Base-by-base conservation (phyloP, 2,329 filamentous ascomycete species). In the Magnaporthiopsis rhizophila region DNA sequence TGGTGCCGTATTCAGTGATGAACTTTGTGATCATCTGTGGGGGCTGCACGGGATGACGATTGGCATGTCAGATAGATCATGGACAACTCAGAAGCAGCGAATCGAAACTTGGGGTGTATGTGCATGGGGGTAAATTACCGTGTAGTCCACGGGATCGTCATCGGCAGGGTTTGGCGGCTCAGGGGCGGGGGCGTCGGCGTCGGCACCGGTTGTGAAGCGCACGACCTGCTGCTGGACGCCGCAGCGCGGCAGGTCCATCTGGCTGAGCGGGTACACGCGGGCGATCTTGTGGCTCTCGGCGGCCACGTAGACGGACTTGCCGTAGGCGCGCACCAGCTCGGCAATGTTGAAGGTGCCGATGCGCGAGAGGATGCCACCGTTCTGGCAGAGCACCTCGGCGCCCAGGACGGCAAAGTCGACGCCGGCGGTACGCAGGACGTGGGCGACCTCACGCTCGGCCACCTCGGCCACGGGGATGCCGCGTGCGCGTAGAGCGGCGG, bases 221-320 rank as follows among this genome's bases (percentile, higher is more conserved):
- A 95, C 81, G 18, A 96, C 83, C 45, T 86, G 83, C 76, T 97
- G 92, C 72, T 89, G 84, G 68, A 96, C 87, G 0, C 90, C 90
- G 58, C 74, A 70, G 59, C 72, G 70, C 28, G 68, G 64, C 65
- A 96, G 79, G 72, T 95, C 90, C 65, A 88, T 86, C 76, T 97
- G 92, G 67, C 89, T 87, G 28, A 95, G 79, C 1, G 94, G 91
- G 71, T 93, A 95, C 64, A 95, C 83, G 71, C 92, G 85, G 59
- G 96, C 92, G 73, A 99, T 97, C 78, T 99, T 99, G 81, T 99
- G 95, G 71, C 91, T 96, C 79, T 99, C 95, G 1, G 90, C 90
- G 6, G 95, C 92, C 24, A 97, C 92, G 72, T 96, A 97, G 70
- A 98, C 91, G 56, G 88, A 86, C 59, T 80, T 80, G 34, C 77